phyloP scores from a whole-genome alignment of 352 stramenopile species.

The Elongisporangium senticosum region DNA sequence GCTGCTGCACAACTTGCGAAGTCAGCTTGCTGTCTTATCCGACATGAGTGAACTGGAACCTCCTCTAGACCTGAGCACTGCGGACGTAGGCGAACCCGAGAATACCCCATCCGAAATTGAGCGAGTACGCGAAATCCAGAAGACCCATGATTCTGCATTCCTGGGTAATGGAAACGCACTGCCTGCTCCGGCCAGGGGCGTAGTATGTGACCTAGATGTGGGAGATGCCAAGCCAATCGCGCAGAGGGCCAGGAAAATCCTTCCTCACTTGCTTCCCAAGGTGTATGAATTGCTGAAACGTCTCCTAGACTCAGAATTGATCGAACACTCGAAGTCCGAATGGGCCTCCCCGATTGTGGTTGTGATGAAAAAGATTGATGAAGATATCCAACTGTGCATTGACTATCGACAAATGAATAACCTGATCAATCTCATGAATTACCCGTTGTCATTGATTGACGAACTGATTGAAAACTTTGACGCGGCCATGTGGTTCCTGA shows the following conservation, averaged over 20 bases:
- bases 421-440: slow-evolving; percentile 16
- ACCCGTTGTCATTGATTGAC: slow-evolving; percentile 15
- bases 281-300: slow-evolving; percentile 8
- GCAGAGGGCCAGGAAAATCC: slow-evolving; percentile 2
- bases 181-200: slow-evolving; percentile 4
- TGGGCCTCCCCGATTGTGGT: slow-evolving; percentile 13
- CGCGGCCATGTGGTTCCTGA: slow-evolving; percentile 10
- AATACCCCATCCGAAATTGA: background rate
- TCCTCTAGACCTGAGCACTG: background rate
- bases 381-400: slow-evolving; percentile 11
- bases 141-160: background rate
- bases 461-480: slow-evolving; percentile 21
- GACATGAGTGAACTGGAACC: slow-evolving; percentile 6
- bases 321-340: slow-evolving; percentile 2
- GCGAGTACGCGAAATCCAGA: background rate
- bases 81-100: background rate
- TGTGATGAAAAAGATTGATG: slow-evolving; percentile 18
- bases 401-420: slow-evolving; percentile 14
- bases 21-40: slow-evolving; percentile 2
- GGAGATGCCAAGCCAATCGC: slow-evolving; percentile 5
- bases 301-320: background rate
- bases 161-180: slow-evolving; percentile 2
- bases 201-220: slow-evolving; percentile 12
- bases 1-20: slow-evolving; percentile 4
- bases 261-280: slow-evolving; percentile 2